Base-by-base conservation (phyloP, 345 rosid genomes). In the Physaria fendleri region DNA sequence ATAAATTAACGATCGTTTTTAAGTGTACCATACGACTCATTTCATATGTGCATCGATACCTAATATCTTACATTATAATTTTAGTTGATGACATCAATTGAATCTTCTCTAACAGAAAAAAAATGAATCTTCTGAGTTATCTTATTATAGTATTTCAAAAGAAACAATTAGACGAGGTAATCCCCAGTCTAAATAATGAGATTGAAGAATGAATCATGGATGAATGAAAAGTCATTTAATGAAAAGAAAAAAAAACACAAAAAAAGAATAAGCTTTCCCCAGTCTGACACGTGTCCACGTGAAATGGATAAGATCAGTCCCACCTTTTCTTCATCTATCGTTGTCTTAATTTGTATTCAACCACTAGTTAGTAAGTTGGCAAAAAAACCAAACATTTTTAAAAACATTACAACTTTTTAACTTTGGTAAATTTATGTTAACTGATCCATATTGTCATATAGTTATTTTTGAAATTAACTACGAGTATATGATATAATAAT, bases 211-310 rank as follows among this genome's bases (percentile, higher is more conserved):
- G n/a, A n/a, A n/a, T n/a, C n/a, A n/a, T n/a, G n/a, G n/a, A n/a
- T n/a, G n/a, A n/a, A n/a, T n/a, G n/a, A n/a, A n/a, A n/a, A n/a
- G n/a, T n/a, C 28, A 60, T 45, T 65, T 45, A 54, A 46, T 61
- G 37, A 53, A 8, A 62, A 68, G 30, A 14, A 68, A 44, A 22
- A 37, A 33, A n/a, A 20, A 68, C 35, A 15, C 28, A 35, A 35
- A 33, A 60, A 29, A 48, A 30, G 32, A 5, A 20, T 56, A 61
- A 62, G 56, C 62, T 61, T 38, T 69, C 68, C 73, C 73, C 38
- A 8, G 3, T 11, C 2, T 20, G 68, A 61, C 73, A 69, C 73
- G 73, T 61, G 68, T 69, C 62, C 67, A 44, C n/a, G 56, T n/a
- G 55, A 60, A 23, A 61, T 53, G 62, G 73, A 69, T 69, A 61